Evolutionary conservation across 345 rosid genomes (phyloP), one percentile per base, ranked within the genome.

Genomic region (Pelargonium nanum): DNA sequence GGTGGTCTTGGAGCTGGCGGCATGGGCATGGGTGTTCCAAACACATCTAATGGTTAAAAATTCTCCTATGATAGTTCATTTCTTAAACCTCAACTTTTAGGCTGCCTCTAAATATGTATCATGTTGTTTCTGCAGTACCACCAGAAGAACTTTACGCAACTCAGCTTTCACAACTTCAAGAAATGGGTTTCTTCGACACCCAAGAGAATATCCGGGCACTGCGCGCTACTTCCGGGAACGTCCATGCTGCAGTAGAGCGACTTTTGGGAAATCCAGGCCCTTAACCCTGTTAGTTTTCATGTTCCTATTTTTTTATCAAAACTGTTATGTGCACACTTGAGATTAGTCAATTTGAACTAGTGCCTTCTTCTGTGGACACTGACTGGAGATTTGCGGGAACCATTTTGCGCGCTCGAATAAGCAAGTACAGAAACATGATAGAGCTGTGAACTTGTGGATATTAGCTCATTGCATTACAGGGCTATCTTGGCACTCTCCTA

Each of bases 71-170:
- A 28, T 28, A 3, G 4, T 5, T 30, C 15, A 17, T 40, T 40
- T 40, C 48, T 40, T 17, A 30, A 30, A 40, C 15, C 15, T 8
- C 15, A 9, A 17, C 2, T 25, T 7, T 17, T 15, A 19, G 32
- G 22, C 3, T n/a, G 6, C 64, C 1, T 7, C 8, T 57, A 19
- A 50, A 6, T 5, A 25, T 30, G 19, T 13, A 19, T 53, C 19
- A 26, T 25, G 26, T 40, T 25, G 10, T 26, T 45, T 61, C 53
- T 53, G 24, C 81, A 89, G 97, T 83, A 24, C 88, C 97, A 19
- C 92, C 92, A 0, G 97, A 85, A 64, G 92, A 89, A 68, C 83
- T 83, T 8, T 90, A 65, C n/a, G 95, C 97, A 1, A 90, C 97
- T 12, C 97, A 89, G 69, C 70, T 89, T 63, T 66, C 87, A 56